phyloP scores from a whole-genome alignment of 371 early-diverging fungal genomes.

The Mucor velutinosus region DNA sequence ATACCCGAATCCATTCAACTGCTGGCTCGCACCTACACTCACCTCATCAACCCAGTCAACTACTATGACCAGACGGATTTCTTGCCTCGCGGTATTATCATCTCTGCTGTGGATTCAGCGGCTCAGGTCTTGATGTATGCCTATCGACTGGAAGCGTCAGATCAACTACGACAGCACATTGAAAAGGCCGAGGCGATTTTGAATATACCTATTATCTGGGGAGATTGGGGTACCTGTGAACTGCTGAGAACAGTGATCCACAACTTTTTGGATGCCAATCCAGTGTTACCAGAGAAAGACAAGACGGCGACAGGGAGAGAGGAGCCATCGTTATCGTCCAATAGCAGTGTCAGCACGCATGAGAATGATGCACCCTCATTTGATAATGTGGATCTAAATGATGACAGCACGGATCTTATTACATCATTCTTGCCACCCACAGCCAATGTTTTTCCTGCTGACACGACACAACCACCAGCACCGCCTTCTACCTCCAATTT shows the following conservation, averaged over 20 bases:
- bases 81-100: slow-evolving; percentile 14
- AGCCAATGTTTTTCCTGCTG: neutral
- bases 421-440: neutral
- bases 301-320: neutral
- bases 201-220: slow-evolving; percentile 5
- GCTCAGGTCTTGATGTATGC: slow-evolving; percentile 20
- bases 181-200: slow-evolving; percentile 8
- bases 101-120: slow-evolving; percentile 13
- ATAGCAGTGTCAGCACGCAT: neutral
- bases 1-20: neutral
- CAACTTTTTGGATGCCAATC: slow-evolving; percentile 7
- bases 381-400: neutral
- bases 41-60: slow-evolving; percentile 10
- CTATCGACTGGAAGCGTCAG: slow-evolving; percentile 6
- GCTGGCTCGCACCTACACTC: neutral
- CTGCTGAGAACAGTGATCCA: neutral
- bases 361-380: neutral
- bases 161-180: slow-evolving; percentile 9
- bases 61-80: neutral
- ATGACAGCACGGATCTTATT: neutral
- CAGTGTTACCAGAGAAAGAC: neutral
- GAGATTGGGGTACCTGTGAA: slow-evolving; percentile 10
- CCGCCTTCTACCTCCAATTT: neutral
- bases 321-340: neutral
- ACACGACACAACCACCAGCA: neutral